phyloP scores from a whole-genome alignment of 2,329 filamentous ascomycete genomes.

The Bipolaris victoriae region DNA sequence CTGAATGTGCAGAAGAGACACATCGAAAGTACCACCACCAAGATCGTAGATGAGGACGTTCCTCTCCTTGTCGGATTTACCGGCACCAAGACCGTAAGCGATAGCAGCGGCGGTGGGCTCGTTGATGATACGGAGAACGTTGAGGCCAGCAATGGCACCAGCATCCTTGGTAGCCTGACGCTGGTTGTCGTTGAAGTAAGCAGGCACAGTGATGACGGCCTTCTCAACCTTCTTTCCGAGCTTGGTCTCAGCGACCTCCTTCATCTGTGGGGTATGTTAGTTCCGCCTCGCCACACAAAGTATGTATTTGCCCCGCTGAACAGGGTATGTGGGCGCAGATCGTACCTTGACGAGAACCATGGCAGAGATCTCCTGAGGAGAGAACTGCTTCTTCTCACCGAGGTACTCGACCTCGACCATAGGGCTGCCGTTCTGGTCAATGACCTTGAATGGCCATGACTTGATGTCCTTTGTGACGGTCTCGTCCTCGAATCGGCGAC shows the following conservation, averaged over 20 bases:
- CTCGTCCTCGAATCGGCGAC: slow-evolving; percentile 91
- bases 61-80: slow-evolving; percentile 96
- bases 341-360: slow-evolving; percentile 97
- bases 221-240: slow-evolving; percentile 99
- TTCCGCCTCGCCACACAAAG: neutral
- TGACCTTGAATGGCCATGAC: slow-evolving; percentile 99
- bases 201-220: slow-evolving; percentile 97
- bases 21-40: slow-evolving; percentile 99
- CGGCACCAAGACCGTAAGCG: slow-evolving; percentile 94
- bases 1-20: slow-evolving; percentile 97
- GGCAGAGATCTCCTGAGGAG: slow-evolving; percentile 96
- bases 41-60: slow-evolving; percentile 99
- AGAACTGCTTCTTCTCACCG: slow-evolving; percentile 93
- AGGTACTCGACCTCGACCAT: slow-evolving; percentile 96
- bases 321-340: slow-evolving; percentile 1
- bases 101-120: slow-evolving; percentile 98
- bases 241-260: slow-evolving; percentile 98
- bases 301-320: neutral
- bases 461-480: slow-evolving; percentile 99
- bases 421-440: slow-evolving; percentile 86
- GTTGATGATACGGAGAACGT: slow-evolving; percentile 99
- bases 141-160: slow-evolving; percentile 94
- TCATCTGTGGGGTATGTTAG: slow-evolving; percentile 71
- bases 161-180: slow-evolving; percentile 99
- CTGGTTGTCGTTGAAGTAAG: slow-evolving; percentile 99